Percentiles rank a stretch among this genome's conserved stretches.
These are phyloP conservation scores for Lactifluus volemus DNA, from an alignment of 768 basidiomycete species.

Conservation along the genomic window DNA sequence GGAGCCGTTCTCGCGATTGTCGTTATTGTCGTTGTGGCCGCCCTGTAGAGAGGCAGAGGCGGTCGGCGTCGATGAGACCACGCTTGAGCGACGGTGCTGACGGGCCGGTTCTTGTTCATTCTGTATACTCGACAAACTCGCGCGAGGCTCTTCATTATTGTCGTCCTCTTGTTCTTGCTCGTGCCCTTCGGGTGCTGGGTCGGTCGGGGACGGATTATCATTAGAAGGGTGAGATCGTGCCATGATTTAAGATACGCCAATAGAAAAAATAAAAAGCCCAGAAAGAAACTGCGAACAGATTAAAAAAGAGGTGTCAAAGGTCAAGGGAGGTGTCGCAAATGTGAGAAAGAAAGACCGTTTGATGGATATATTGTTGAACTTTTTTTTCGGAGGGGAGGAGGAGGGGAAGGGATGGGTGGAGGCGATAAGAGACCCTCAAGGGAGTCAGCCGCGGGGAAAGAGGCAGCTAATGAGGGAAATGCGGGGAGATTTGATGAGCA, in stretches of 20 bases:
- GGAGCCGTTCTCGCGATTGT: background rate
- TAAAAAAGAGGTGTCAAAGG: too few species aligned
- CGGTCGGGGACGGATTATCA: background rate
- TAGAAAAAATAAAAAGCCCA: background rate
- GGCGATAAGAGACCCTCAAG: constrained; percentile 7
- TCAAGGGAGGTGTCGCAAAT: too few species aligned
- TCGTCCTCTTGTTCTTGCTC: background rate
- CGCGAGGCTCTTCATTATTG: background rate
- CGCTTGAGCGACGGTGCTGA: too few species aligned
- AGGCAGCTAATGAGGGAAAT: background rate
- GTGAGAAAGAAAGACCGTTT: too few species aligned
- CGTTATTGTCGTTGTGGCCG: background rate
- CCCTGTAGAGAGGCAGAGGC: background rate
- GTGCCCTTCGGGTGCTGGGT: background rate
- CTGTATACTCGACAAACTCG: background rate
- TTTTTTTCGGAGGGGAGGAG: too few species aligned
- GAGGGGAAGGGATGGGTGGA: background rate
- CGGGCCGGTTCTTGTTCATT: too few species aligned
- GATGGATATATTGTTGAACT: too few species aligned
- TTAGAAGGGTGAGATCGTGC: constrained; percentile 11
- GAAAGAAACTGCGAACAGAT: background rate
- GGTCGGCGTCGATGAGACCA: background rate
- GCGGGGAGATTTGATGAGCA: background rate
- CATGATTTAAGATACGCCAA: constrained; percentile 5
- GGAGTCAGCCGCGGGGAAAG: background rate